Base-by-base conservation (phyloP, 139 green algal species). In the Coelastrella sp. region DNA sequence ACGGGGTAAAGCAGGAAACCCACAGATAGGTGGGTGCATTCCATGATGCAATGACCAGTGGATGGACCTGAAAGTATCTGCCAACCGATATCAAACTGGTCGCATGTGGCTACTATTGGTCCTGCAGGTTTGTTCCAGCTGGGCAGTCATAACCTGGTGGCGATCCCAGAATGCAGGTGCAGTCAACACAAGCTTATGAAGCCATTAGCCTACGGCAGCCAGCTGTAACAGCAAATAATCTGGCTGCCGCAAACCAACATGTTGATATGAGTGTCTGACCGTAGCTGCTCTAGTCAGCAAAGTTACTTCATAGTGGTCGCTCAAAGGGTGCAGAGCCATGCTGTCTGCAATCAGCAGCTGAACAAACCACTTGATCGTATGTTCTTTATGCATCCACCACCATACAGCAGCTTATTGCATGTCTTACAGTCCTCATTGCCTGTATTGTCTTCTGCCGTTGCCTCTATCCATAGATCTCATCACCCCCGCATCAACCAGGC, bases 401-500 rank as follows among this genome's bases (percentile, higher is more conserved):
- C 35, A 49, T 49, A 49, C 35, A 49, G 35, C 35, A 49, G 35
- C 35, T 49, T 49, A 49, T 49, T 3, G 3, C 35, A 49, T 49
- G 35, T 49, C 35, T 49, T 49, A 49, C 35, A 49, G 35, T 49
- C 35, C 35, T 5, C 17, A 22, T 60, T 60, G 17, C 24, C 12
- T 22, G 1, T 59, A 1, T 20, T 59, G 35, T 20, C 78, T 84
- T 57, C 24, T 86, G 81, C 49, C 35, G 56, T 60, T 74, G 58
- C 12, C 56, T 49, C 20, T 4, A 20, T 4, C 5, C 78, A 25
- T 87, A 85, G 82, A 7, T 91, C 92, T 10, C 95, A 97, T 59
- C 93, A 96, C 78, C 92, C 94, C 0, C 87, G 90, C 56, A 93
- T 97, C 68, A 97, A 97, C 83, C 14, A 91, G 14, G 95, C 92